Base-by-base conservation (phyloP, 1,284 basidiomycete genomes). In the Cystobasidium pallidum region DNA sequence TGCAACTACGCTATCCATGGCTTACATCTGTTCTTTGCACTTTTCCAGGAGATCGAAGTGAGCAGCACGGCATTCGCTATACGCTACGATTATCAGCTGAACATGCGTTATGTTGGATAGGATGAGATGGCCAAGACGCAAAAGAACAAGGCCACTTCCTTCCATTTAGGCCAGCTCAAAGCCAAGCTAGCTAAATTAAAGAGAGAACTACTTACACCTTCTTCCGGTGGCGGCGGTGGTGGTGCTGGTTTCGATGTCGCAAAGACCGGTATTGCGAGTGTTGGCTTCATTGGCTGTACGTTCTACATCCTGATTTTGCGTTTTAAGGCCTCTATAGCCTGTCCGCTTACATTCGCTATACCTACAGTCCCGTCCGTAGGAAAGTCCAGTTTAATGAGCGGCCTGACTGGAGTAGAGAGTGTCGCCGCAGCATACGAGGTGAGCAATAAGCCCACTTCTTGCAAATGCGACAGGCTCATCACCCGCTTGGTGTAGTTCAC, bases 231-330 rank as follows among this genome's bases (percentile, higher is more conserved):
- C 8, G 94, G 94, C 17, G 93, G 93, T 1, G 88, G 86, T 15
- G 93, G 92, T 49, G 78, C 92, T 24, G 93, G 93, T 39, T 98
- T 99, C 84, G 95, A 99, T 85, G 95, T 99, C 41, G 94, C 94
- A 57, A 86, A 94, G 81, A 98, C 95, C 10, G 96, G 96, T 81
- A 91, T 86, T 30, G 96, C 96, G 1, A 92, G 91, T 54, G 95
- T 99, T 7, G 96, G 96, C 66, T 96, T 97, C 79, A 92, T 96
- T 39, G 91, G 91, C 10, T 21, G 36, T 62, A 15, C n/a, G 43
- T 30, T 15, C n/a, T 30, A 19, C 4, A 11, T 30, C 15, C 30
- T 43, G 26, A 39, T 30, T 41, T 15, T 8, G 8, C 39, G 11
- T 45, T 4, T 45, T 8, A 3, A 45, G 0, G 1, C 26, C 21